Evolutionary conservation across 495 filamentous ascomycete genomes (phyloP), one percentile per base, ranked within the genome.

Genomic region (Neurospora hispaniola): DNA sequence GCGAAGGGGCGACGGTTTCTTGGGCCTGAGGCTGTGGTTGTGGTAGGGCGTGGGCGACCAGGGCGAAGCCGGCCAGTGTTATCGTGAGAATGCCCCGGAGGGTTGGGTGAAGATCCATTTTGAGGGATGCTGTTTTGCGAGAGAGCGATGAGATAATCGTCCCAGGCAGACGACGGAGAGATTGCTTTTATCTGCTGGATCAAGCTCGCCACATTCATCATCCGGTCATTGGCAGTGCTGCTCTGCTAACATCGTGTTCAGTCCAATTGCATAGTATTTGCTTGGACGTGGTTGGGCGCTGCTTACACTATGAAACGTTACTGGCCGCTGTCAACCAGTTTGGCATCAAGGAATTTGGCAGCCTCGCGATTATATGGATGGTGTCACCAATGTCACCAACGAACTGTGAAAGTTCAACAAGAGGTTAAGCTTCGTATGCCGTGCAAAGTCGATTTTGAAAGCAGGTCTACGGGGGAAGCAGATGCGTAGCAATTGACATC

Each of bases 1-100:
- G 71, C 7, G 75, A 70, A 4, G 42, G 41, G 44, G 62, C 31
- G 42, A 71, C 70, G 40, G 73, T 69, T 11, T 72, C 62, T 66
- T 43, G 54, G 31, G 43, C 70, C 44, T 75, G 78, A 14, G 48
- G 48, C 2, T n/a, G n/a, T 14, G 75, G 77, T 16, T 75, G 71
- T 10, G 75, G 59, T 27, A 76, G 20, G 0, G 73, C 73, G 7
- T 35, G 35, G 54, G 54, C 27, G 54, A 35, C 39, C 11, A 71
- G 43, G 14, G 71, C 48, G 10, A 75, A 38, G n/a, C 72, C 18
- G 12, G 69, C 20, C 5, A 59, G 31, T 14, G 43, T 40, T 11
- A 14, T 23, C 27, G 35, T 35, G 23, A 68, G 1, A 16, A 71
- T 20, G 18, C 9, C 35, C 18, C 40, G 70, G 11, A 68, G 70